Evolutionary conservation across 305 asterid species (phyloP), one percentile per base, ranked within the genome.

Genomic region (Solanum hybrid): DNA sequence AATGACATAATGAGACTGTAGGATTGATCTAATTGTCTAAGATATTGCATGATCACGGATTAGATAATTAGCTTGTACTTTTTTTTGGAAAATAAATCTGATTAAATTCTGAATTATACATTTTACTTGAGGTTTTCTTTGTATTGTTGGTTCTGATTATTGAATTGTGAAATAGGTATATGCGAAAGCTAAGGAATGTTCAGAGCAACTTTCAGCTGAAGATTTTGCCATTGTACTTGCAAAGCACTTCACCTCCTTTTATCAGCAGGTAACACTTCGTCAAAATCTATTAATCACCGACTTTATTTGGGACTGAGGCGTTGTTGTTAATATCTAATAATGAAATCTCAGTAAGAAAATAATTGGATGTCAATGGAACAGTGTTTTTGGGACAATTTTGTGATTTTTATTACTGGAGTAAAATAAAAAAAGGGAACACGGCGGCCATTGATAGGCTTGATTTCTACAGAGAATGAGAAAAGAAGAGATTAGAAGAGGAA

Each of bases 181-280:
- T 92, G 98, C 94, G 86, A 97, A 96, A 91, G 99, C 99, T 79
- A 97, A 97, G 91, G 98, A 97, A 92, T 95, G 97, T 87, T 86
- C 92, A 83, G 92, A 94, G 87, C 94, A 89, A 87, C 93, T 96
- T 87, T 92, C 99, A 0, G 95, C 89, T 42, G 99, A 97, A 95
- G 97, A 93, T 34, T 96, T 97, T 88, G 99, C 99, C 3, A 94
- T 97, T 89, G 36, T 93, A 89, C 99, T 97, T 87, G 99, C 98
- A 86, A 94, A 94, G 90, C 99, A 97, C 93, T 97, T 97, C 71
- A 95, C 98, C 16, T 92, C 95, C 31, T 96, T 92, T 89, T 97
- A 97, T 93, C 90, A 26, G 87, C 96, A 93, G 99, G 99, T 97
- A 89, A n/a, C 74, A 84, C 16, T 83, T 76, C 8, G 26, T 78